These are phyloP conservation scores for Cercophora newfieldiana DNA, from an alignment of 495 filamentous ascomycete genomes.

Conservation along the genomic window DNA sequence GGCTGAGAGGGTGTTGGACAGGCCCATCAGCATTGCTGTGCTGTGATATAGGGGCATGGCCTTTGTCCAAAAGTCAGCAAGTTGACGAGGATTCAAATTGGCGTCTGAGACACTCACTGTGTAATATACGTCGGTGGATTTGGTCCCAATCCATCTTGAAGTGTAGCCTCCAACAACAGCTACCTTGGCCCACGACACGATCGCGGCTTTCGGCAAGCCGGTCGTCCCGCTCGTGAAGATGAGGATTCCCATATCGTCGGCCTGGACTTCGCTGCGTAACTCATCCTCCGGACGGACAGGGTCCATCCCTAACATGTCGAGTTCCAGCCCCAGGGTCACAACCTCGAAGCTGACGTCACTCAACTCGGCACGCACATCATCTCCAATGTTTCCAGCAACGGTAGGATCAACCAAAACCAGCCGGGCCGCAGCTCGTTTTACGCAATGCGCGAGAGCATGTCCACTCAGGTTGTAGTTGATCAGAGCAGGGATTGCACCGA, in stretches of 20 bases:
- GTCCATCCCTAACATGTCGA: slow-evolving; percentile 57
- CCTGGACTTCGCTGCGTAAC: slow-evolving; percentile 50
- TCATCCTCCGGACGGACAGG: slow-evolving; percentile 64
- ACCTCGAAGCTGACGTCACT: slow-evolving; percentile 58
- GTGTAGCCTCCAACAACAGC: slow-evolving; percentile 56
- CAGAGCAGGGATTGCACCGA: slow-evolving; percentile 87
- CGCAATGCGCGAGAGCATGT: slow-evolving; percentile 74
- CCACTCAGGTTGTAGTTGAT: slow-evolving; percentile 90
- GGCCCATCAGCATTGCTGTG: slow-evolving; percentile 72
- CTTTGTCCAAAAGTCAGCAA: slow-evolving; percentile 39
- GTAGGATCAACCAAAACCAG: slow-evolving; percentile 76
- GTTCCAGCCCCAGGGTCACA: slow-evolving; percentile 63
- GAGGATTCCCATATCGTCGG: slow-evolving; percentile 66
- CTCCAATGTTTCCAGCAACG: slow-evolving; percentile 51
- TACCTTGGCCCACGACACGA: slow-evolving; percentile 76
- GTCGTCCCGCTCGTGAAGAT: slow-evolving; percentile 91
- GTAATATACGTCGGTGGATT: slow-evolving; percentile 69
- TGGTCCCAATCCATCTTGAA: slow-evolving; percentile 57
- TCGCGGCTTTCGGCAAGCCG: slow-evolving; percentile 86
- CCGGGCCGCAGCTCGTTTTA: slow-evolving; percentile 67
- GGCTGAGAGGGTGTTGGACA: slow-evolving; percentile 57
- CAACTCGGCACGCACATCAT: slow-evolving; percentile 45
- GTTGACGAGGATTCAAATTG: background rate
- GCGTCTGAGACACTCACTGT: slow-evolving; percentile 53
- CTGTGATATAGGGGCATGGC: slow-evolving; percentile 96